Base-by-base conservation (phyloP, 306 rosid genomes). In the Quillaja saponaria region DNA sequence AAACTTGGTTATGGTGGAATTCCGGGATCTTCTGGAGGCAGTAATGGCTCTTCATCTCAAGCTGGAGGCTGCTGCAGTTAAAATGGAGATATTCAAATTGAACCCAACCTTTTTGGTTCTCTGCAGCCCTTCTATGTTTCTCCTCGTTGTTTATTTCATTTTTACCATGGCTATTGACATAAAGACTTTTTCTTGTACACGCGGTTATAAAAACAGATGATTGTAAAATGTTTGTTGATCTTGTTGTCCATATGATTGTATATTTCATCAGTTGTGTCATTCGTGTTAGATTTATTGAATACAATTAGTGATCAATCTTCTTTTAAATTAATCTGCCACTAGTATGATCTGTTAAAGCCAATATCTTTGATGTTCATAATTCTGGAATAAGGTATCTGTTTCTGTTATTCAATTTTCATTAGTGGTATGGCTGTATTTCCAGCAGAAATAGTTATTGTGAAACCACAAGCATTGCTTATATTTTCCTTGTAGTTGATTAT, bases 1-100 rank as follows among this genome's bases (percentile, higher is more conserved):
- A 94, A 94, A 78, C 95, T 94, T 13, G 99, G 99, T 61, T 94
- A 89, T 58, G 99, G 97, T 38, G 99, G 99, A 63, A 74, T 94
- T 58, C 95, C 99, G 4, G 99, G 99, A 76, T 95, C 99, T 51
- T 80, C 97, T 38, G 96, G 95, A 28, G 95, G 96, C 73, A 84
- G 99, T 76, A 92, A 94, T 72, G 99, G 96, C 41, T 76, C 95
- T 19, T 78, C 96, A 68, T 69, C 99, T 18, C 72, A 90, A 19
- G 85, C 71, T 28, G 97, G 97, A 63, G 81, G 86, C 64, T 94
- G 99, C 73, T 94, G 99, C 86, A 65, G 73, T 89, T 92, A 77
- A 92, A 85, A 61, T 16, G 68, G 74, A 71, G 49, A 59, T 55
- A 66, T 28, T 39, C 51, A 65, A 20, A 42, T 34, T 52, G 49